Percentiles rank a stretch among this genome's conserved stretches.
These are phyloP conservation scores for Hygrocybe coccinea DNA, from an alignment of 768 basidiomycete genomes.

Conservation along the genomic window DNA sequence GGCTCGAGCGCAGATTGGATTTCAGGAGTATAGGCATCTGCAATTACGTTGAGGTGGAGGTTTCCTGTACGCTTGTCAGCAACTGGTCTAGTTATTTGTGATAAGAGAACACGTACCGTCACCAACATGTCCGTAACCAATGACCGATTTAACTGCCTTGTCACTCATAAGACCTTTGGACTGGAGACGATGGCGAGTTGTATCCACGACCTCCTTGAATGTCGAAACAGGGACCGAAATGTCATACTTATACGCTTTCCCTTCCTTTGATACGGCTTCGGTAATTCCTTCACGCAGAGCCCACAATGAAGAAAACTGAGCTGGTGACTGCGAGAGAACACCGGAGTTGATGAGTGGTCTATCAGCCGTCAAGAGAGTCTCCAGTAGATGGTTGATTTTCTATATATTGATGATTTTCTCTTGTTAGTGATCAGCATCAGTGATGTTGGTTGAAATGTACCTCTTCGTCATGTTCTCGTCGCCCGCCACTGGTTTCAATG, in stretches of 20 bases:
- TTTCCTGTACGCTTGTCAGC: conserved; percentile 54
- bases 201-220: conserved; percentile 86
- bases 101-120: conserved; percentile 61
- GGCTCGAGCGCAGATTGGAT: conserved; percentile 88
- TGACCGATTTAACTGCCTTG: conserved; percentile 72
- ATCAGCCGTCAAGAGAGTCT: conserved; percentile 69
- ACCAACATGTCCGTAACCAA: conserved; percentile 96
- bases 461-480: conserved; percentile 90
- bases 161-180: conserved; percentile 67
- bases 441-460: conserved; percentile 37
- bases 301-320: conserved; percentile 89
- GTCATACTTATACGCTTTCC: conserved; percentile 96
- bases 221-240: conserved; percentile 81
- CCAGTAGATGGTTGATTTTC: conserved; percentile 82
- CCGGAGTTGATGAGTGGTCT: conserved; percentile 81
- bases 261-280: conserved; percentile 89
- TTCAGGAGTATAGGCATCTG: conserved; percentile 74
- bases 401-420: conserved; percentile 27
- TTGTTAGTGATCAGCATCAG: background rate
- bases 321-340: conserved; percentile 83
- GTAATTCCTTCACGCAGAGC: conserved; percentile 86
- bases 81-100: background rate
- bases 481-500: conserved; percentile 91
- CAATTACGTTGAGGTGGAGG: conserved; percentile 87
- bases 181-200: conserved; percentile 64